phyloP scores from a whole-genome alignment of 805 yeast genomes.

The Pichia exigua region DNA sequence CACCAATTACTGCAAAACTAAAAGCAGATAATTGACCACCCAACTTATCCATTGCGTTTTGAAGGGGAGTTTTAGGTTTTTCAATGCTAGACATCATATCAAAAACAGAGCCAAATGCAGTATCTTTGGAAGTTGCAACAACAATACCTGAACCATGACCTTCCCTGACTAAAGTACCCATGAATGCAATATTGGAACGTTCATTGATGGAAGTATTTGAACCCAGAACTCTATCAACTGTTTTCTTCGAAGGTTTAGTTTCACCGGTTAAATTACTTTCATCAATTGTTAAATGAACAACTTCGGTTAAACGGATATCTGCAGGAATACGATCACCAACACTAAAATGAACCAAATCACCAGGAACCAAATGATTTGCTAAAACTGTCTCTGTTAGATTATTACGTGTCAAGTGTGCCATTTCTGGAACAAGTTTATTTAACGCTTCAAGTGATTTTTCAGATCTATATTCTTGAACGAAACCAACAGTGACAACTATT shows the following conservation, averaged over 20 bases:
- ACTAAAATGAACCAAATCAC: conserved; percentile 81
- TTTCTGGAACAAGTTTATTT: conserved; percentile 92
- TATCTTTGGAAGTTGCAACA: conserved; percentile 78
- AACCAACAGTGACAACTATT: conserved; percentile 94
- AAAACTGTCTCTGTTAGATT: conserved; percentile 72
- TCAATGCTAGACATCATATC: conserved; percentile 93
- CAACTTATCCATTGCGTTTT: conserved; percentile 87
- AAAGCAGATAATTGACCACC: conserved; percentile 85
- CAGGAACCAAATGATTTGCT: conserved; percentile 88
- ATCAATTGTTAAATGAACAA: conserved; percentile 78
- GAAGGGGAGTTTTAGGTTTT: conserved; percentile 97
- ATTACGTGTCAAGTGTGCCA: conserved; percentile 82
- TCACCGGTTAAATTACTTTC: conserved; percentile 96
- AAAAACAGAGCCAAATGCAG: conserved; percentile 92
- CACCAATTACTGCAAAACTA: conserved; percentile 81
- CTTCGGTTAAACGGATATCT: conserved; percentile 72
- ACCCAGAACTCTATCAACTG: conserved; percentile 34
- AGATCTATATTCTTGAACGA: conserved; percentile 93
- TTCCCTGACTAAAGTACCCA: conserved; percentile 96
- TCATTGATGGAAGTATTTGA: conserved; percentile 35
- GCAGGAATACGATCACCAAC: conserved; percentile 98
- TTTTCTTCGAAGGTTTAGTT: conserved; percentile 75
- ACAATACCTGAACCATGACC: conserved; percentile 95
- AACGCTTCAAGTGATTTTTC: conserved; percentile 92
- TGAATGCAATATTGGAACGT: conserved; percentile 75